Base-by-base conservation (phyloP, 2,329 filamentous ascomycete genomes). In the Hymenoscyphus salicellus region DNA sequence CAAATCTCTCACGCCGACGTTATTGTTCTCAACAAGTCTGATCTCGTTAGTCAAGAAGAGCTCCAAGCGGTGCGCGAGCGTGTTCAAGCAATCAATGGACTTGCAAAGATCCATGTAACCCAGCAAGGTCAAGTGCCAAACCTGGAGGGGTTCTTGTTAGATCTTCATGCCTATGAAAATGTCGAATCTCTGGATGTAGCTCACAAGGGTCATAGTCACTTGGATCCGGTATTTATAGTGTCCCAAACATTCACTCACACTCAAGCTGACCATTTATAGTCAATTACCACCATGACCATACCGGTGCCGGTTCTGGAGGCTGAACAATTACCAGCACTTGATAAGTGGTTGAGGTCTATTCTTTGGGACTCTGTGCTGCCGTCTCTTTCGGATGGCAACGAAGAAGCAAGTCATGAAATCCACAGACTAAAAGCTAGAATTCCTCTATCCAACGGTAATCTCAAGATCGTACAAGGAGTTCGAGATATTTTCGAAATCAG, bases 1-100 rank as follows among this genome's bases (percentile, higher is more conserved):
- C 95, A 99, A 74, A 96, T 99, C 66, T 97, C 93, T 1, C 94
- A 99, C 73, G 95, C 95, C 6, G 95, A 99, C 78, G 92, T 98
- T 8, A 85, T 99, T 55, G 86, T 99, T 46, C 86, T 99, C 71
- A 99, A 99, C 79, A 99, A 99, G 77, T 83, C 89, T 2, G 95
- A 99, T 74, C 82, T 97, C 3, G 93, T 98, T 3, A 86, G 83
- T 5, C 76, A 83, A 1, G 79, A 84, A 6, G 87, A 97, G 72
- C 83, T 98, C 0, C 78, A 85, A n/a, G 78, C 75, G 0, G 91
- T 97, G 7, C 84, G 83, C 67, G 82, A 85, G 17, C 85, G 95
- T 56, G 88, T 98, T 61, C 80, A 84, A 62, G 89, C 92, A 5
- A 98, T 99, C 76, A 99, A 99, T 75, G 90, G 90, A 0, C 82